Conservation (phyloP, 2,329 filamentous ascomycete species). For the Cladophialophora chaetospira region DNA sequence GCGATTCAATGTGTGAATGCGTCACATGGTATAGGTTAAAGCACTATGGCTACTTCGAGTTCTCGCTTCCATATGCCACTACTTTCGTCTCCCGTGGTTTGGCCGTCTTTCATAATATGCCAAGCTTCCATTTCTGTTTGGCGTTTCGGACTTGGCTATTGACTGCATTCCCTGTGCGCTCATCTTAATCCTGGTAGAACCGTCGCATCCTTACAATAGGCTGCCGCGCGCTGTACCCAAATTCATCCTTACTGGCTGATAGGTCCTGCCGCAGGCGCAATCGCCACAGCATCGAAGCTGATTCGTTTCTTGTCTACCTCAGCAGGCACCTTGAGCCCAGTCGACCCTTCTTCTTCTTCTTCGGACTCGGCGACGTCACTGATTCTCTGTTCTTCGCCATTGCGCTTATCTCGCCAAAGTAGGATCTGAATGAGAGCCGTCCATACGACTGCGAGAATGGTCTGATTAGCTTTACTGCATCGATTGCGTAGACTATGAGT, state of each 20-base stretch:
- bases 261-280: slow-evolving; percentile 16
- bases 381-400: background rate
- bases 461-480: background rate
- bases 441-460: slow-evolving; percentile 30
- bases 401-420: slow-evolving; percentile 26
- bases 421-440: slow-evolving; percentile 37
- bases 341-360: slow-evolving; percentile 3
- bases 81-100: too few relatives aligned
- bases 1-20: too few relatives aligned
- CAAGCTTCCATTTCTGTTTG: too few relatives aligned
- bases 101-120: too few relatives aligned
- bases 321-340: background rate
- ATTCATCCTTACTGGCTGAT: slow-evolving; percentile 14
- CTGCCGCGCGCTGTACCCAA: background rate
- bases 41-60: too few relatives aligned
- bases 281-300: slow-evolving; percentile 14
- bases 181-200: background rate
- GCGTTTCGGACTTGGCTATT: background rate
- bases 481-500: background rate
- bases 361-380: slow-evolving; percentile 11
- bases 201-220: background rate
- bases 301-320: slow-evolving; percentile 12
- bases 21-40: too few relatives aligned
- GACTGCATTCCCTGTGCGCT: background rate
- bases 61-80: too few relatives aligned